These are phyloP conservation scores for Coemansia sp. DNA, from an alignment of 371 early-diverging fungal genomes.

Conservation along the genomic window DNA sequence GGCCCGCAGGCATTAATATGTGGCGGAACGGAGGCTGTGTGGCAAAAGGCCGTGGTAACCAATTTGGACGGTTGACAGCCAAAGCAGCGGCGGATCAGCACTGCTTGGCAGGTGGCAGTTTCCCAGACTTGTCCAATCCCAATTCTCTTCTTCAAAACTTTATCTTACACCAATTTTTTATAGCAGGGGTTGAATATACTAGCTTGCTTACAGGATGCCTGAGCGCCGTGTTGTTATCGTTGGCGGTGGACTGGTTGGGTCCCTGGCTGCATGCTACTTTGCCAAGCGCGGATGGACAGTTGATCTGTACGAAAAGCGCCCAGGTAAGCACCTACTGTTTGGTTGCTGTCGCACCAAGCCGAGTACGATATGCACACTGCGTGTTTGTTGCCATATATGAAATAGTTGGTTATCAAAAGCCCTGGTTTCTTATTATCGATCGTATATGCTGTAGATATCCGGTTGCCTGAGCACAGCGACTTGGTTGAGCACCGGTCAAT, in stretches of 20 bases:
- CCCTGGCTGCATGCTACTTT: constrained; percentile 86
- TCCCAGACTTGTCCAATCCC: no score
- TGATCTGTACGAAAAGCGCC: constrained; percentile 79
- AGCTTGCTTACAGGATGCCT: constrained; percentile 1
- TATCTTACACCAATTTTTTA: background rate
- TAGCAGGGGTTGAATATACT: background rate
- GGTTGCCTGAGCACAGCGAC: constrained; percentile 61
- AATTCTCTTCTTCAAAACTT: background rate
- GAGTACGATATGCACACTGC: background rate
- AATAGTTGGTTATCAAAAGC: background rate
- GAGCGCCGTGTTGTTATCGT: constrained; percentile 61
- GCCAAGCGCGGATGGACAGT: constrained; percentile 91
- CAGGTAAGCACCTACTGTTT: constrained; percentile 61
- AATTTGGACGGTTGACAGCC: no score
- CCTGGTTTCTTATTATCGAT: no score
- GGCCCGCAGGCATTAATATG: no score
- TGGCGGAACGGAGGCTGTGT: no score
- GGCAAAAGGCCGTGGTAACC: background rate
- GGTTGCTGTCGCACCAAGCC: background rate
- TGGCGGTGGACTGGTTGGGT: constrained; percentile 94
- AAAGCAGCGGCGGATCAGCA: background rate
- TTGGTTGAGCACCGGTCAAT: constrained; percentile 72
- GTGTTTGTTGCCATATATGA: background rate
- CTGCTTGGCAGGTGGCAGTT: background rate
- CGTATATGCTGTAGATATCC: constrained; percentile 58